Base-by-base conservation (phyloP, 2,329 filamentous ascomycete species). In the Fusarium paranaense region DNA sequence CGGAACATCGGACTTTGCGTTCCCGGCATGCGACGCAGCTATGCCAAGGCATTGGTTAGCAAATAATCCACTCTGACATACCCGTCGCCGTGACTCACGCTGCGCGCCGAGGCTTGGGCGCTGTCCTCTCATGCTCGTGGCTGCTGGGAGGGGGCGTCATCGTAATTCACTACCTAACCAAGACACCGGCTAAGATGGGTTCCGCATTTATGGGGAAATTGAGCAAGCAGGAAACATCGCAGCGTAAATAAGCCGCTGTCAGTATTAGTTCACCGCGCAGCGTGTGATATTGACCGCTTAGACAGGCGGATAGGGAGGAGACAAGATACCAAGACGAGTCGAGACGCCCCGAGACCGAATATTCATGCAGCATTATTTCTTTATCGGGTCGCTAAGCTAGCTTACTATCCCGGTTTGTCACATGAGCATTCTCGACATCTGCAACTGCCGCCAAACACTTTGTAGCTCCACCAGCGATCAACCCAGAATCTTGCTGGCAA, bases 1-100 rank as follows among this genome's bases (percentile, higher is more conserved):
- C 66, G 9, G 66, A 68, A 35, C 66, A 68, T n/a, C 66, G 66
- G 14, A 68, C 66, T 50, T 68, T 68, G 10, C 62, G 62, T 35
- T 65, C 56, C 2, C 66, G 54, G 22, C 66, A 68, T 8, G 59
- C 56, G 14, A 65, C 13, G 6, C 66, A 68, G 16, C 61, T 67
- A 5, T 20, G n/a, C 30, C 30, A 11, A n/a, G 27, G 2, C 27
- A 30, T 30, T 30, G 27, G 27, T 25, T 25, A 52, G 47, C 1
- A 16, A 9, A 7, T 18, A 9, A 5, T n/a, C 32, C 16, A 6
- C 8, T 6, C 9, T 10, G 2, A 8, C 6, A 52, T 11, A 11
- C 14, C 8, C 25, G 16, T 25, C 22, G 5, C 18, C 9, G 10
- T 20, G 14, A 33, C 52, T 56, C 8, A 57, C 52, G 52, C 52